Base-by-base conservation (phyloP, 2,329 filamentous ascomycete genomes). In the Calonectria pseudoreteaudii region DNA sequence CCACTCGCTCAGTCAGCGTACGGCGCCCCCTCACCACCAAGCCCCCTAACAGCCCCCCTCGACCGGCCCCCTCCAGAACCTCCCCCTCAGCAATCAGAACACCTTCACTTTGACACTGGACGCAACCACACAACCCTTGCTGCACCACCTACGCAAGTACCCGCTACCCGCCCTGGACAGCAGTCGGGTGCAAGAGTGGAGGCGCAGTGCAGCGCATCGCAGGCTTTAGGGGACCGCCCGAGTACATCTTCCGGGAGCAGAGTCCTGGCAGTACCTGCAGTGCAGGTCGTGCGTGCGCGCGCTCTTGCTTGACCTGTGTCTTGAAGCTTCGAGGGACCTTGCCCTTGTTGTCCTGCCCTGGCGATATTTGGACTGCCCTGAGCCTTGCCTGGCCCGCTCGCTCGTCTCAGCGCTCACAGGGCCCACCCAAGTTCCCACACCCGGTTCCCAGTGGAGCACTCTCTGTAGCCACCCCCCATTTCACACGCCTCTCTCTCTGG, bases 371-470 rank as follows among this genome's bases (percentile, higher is more conserved):
- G 60, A 65, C 70, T 60, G 71, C 64, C 76, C 74, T 68, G 64
- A 66, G 66, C 58, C 72, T 68, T 74, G 67, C 64, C 69, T 72
- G 58, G 71, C 65, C 71, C 75, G 78, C 76, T 23, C 44, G 44
- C 44, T 77, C 70, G 78, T 76, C 78, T 77, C 78, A 80, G 78
- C 72, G 75, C 78, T 77, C 65, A 58, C 38, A 34, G 34, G 64
- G 70, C 64, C 70, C 64, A 62, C 49, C 23, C 52, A 30, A 50
- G 66, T 69, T 34, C 53, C 64, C 66, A 68, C 38, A 49, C 56
- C 60, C 38, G 53, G 52, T 53, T 66, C 58, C 62, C 23, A 65
- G 68, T 56, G 65, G 66, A 50, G n/a, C 36, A 9, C 50, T 38
- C 64, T 31, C 52, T 74, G 34, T 41, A 28, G 18, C 30, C 28